phyloP scores from a whole-genome alignment of 768 basidiomycete genomes.

The Pleurotus eryngii region DNA sequence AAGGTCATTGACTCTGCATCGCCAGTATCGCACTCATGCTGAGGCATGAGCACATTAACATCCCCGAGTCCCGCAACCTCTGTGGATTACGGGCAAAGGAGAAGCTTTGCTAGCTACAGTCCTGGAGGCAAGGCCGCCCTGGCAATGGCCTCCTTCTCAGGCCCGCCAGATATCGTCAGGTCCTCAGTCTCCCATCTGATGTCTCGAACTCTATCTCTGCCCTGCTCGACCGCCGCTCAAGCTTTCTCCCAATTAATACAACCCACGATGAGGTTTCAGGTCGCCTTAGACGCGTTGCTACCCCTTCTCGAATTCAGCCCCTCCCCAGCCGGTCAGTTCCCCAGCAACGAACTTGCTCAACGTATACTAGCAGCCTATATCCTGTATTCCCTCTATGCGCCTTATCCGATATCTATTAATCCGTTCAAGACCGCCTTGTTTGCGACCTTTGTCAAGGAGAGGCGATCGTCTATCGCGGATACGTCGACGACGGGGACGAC shows the following conservation, averaged over 20 bases:
- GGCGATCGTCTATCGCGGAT: conserved; percentile 53
- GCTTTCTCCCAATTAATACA: conserved; percentile 76
- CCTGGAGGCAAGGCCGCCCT: not conserved
- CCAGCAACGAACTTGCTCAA: conserved; percentile 51
- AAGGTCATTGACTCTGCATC: too few species aligned
- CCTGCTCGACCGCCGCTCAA: conserved; percentile 75
- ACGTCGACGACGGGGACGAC: conserved; percentile 44
- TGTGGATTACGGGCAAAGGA: not conserved
- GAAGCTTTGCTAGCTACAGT: not conserved
- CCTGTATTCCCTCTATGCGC: conserved; percentile 75
- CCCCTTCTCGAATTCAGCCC: conserved; percentile 57
- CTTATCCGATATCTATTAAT: conserved; percentile 76
- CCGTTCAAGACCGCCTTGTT: conserved; percentile 76
- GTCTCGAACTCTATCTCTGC: conserved; percentile 59
- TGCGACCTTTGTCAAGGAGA: conserved; percentile 65
- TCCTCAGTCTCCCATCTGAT: conserved; percentile 69
- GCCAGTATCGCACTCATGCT: conserved; percentile 2
- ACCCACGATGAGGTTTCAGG: conserved; percentile 74
- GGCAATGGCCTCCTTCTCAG: not conserved
- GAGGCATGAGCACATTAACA: conserved; percentile 4
- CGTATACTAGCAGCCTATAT: conserved; percentile 79
- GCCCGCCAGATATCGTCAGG: conserved; percentile 41
- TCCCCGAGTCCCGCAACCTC: not conserved
- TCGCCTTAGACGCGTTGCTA: conserved; percentile 78
- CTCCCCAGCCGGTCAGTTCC: conserved; percentile 43